Evolutionary conservation across 768 basidiomycete genomes (phyloP).

Genomic region (Hemileccinum rubropunctum): DNA sequence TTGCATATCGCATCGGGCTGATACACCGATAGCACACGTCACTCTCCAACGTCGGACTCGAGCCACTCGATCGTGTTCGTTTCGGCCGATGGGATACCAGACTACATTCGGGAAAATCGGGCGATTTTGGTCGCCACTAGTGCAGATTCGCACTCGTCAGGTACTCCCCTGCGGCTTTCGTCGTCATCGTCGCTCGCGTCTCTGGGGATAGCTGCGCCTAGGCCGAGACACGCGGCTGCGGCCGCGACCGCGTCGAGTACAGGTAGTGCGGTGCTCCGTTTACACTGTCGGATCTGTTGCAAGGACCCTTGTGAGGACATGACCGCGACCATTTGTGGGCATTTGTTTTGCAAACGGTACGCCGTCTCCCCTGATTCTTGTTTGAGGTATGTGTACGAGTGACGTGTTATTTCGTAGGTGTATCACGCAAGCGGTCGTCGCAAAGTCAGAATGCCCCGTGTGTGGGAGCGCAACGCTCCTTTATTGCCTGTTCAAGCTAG

Average conservation of each 20-base stretch:
- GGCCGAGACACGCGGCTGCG: background rate
- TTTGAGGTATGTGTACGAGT: background rate
- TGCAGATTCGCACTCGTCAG: constrained; percentile 21
- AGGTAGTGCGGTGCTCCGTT: constrained; percentile 4
- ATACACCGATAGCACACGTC: constrained; percentile 4
- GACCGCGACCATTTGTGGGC: constrained; percentile 61
- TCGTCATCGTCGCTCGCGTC: constrained; percentile 27
- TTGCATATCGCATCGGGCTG: background rate
- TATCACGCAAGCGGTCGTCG: constrained; percentile 48
- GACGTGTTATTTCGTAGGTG: constrained; percentile 37
- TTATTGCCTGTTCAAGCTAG: constrained; percentile 56
- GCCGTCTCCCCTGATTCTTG: constrained; percentile 8
- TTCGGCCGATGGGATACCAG: constrained; percentile 29
- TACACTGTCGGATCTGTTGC: constrained; percentile 52
- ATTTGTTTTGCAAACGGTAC: constrained; percentile 58
- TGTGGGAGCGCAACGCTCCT: constrained; percentile 49
- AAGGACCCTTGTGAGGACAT: constrained; percentile 49
- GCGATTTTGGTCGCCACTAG: constrained; percentile 32
- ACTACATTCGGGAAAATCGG: constrained; percentile 30
- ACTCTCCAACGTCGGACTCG: constrained; percentile 10
- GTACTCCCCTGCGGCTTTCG: constrained; percentile 15
- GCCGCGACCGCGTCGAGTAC: background rate
- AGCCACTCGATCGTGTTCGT: constrained; percentile 28
- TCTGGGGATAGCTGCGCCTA: background rate
- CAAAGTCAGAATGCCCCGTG: constrained; percentile 48